Conservation (phyloP, 495 filamentous ascomycete species). For the Lentithecium fluviatile region DNA sequence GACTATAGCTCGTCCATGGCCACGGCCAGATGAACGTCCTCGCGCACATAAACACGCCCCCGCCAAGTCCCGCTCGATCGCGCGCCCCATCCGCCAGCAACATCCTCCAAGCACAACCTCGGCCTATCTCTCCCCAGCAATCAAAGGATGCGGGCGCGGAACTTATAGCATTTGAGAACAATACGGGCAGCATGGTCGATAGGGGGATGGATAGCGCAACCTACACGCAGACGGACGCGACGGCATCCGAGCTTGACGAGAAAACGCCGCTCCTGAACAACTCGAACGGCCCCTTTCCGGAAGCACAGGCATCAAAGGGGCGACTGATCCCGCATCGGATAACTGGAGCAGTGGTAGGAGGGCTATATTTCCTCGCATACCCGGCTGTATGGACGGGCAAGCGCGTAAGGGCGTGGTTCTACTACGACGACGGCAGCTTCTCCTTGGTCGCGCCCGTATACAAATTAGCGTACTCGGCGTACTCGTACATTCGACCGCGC, state of each 20-base stretch:
- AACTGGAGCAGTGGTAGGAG: constrained; percentile 60
- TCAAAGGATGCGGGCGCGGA: constrained; percentile 29
- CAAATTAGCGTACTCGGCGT: constrained; percentile 32
- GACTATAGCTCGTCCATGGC: constrained; percentile 47
- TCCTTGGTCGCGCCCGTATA: constrained; percentile 49
- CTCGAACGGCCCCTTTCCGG: constrained; percentile 17
- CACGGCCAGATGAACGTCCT: constrained; percentile 81
- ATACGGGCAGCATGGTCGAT: constrained; percentile 27
- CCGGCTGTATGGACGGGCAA: constrained; percentile 74
- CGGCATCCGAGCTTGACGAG: constrained; percentile 54
- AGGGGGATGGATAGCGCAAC: constrained; percentile 12
- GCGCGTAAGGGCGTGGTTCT: constrained; percentile 77
- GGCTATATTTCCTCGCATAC: constrained; percentile 71
- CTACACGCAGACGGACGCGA: constrained; percentile 16
- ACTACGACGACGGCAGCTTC: constrained; percentile 76
- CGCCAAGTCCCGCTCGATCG: constrained; percentile 39
- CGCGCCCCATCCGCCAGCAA: constrained; percentile 34
- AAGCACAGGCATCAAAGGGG: constrained; percentile 35
- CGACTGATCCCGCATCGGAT: constrained; percentile 62
- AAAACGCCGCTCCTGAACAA: constrained; percentile 61
- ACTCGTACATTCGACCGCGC: constrained; percentile 37
- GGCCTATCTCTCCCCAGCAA: neutral
- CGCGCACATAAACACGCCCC: constrained; percentile 66
- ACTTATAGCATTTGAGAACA: constrained; percentile 18
- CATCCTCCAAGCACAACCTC: constrained; percentile 22